These are phyloP conservation scores for Clonostachys solani DNA, from an alignment of 2,329 filamentous ascomycete genomes.

Conservation along the genomic window DNA sequence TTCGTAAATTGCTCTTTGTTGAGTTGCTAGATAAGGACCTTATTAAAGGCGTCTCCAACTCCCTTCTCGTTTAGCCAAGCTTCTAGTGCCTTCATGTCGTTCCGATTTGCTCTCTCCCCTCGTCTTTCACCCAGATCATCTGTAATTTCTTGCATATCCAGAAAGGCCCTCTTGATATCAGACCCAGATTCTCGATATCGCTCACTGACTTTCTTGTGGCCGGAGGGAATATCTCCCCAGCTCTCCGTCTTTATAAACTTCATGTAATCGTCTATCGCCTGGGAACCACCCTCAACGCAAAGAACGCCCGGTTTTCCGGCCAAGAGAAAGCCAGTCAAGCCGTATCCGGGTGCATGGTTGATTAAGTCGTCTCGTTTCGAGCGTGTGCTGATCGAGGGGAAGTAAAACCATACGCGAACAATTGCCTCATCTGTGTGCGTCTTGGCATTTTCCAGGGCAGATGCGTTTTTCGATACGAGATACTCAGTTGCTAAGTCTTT, in stretches of 20 bases:
- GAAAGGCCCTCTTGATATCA: constrained; percentile 33
- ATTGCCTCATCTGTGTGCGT: constrained; percentile 15
- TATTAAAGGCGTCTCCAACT: constrained; percentile 36
- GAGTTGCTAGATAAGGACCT: constrained; percentile 15
- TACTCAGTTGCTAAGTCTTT: constrained; percentile 22
- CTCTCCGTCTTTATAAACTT: constrained; percentile 59
- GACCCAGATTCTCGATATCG: constrained; percentile 33
- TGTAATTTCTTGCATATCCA: constrained; percentile 54
- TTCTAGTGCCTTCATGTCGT: constrained; percentile 49
- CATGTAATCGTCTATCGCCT: constrained; percentile 53
- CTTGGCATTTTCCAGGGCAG: background rate
- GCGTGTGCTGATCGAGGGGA: constrained; percentile 56
- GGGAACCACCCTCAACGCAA: constrained; percentile 43
- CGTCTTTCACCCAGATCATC: constrained; percentile 39
- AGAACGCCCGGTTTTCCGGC: constrained; percentile 55
- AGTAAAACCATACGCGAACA: constrained; percentile 59
- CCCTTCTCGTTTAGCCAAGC: constrained; percentile 40
- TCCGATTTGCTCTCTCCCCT: constrained; percentile 43
- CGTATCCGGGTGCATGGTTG: constrained; percentile 43
- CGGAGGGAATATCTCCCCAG: constrained; percentile 57
- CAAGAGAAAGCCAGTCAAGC: constrained; percentile 53
- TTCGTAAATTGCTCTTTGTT: too few relatives aligned
- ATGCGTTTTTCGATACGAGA: background rate
- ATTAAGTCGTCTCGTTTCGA: constrained; percentile 55
- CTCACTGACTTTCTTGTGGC: constrained; percentile 61